Base-by-base conservation (phyloP, 768 basidiomycete genomes). In the Mycena belliarum region DNA sequence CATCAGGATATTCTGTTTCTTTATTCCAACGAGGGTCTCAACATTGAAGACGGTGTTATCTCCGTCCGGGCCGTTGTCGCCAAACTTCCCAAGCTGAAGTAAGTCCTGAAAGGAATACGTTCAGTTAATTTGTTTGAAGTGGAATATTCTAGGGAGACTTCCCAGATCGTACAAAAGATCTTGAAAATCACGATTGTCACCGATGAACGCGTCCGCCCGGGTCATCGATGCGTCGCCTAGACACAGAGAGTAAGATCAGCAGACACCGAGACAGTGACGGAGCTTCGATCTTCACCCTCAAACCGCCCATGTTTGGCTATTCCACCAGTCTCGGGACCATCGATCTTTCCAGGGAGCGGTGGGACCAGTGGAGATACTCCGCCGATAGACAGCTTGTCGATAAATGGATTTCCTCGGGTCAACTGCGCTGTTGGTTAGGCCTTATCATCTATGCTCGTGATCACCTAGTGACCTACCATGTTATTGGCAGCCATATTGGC, bases 291-390 rank as follows among this genome's bases (percentile, higher is more conserved):
- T 33, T 57, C 11, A 58, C 61, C 61, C 29, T 63, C 61, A 35
- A 59, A 59, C 14, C 61, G 56, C 15, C 61, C 61, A n/a, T 63
- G 61, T 26, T 63, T 63, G 10, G 61, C 61, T 45, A 63, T 63
- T 5, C 61, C 61, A 6, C 57, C 57, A 4, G 58, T 59, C 11
- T 28, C 57, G 37, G 61, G 61, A 20, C 61, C 61, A 42, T 63
- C 59, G 9, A 60, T 60, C 16, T 52, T 4, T 12, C 59, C 59
- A 8, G 59, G 59, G 4, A 56, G 47, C 5, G 60, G 55, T 23
- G 60, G 55, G 21, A 61, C 41, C 2, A 60, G 53, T 6, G 58
- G 24, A 25, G 62, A 63, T 2, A 45, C 54, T 10, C 62, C 62
- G 33, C 62, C 62, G n/a, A 63, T 60, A 14, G 58, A 60, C 21